Evolutionary conservation across 2,329 filamentous ascomycete species (phyloP).

Genomic region (Botrytis squamosa): DNA sequence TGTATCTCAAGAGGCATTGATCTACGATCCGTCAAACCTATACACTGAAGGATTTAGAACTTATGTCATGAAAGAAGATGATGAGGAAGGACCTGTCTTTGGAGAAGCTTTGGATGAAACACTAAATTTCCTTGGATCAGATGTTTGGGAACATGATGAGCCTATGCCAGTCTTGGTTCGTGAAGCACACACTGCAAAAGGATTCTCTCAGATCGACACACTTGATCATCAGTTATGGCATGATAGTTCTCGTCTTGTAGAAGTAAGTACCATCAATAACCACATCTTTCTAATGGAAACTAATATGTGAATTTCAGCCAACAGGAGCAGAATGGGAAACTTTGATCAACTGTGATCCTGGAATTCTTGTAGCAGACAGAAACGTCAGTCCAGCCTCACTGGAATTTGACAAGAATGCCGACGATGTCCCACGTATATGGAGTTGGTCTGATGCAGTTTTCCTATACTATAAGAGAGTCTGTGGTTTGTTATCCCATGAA

Average conservation of each 20-base stretch:
- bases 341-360: background rate
- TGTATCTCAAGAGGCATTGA: background rate
- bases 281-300: background rate
- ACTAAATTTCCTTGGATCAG: background rate
- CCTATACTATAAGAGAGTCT: background rate
- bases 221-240: background rate
- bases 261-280: background rate
- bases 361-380: background rate
- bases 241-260: background rate
- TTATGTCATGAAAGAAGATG: background rate
- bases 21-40: background rate
- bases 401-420: background rate
- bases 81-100: background rate
- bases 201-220: background rate
- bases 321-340: background rate
- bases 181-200: background rate
- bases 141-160: background rate
- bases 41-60: background rate
- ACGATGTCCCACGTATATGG: background rate
- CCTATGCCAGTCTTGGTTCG: background rate
- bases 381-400: background rate
- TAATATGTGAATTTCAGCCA: background rate
- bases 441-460: slow-evolving; percentile 2
- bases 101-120: background rate
- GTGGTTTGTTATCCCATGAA: background rate